Percentiles rank a stretch among this genome's conserved stretches.
phyloP scores from a whole-genome alignment of 805 yeast species.

The Saccharomycopsis javanensis region DNA sequence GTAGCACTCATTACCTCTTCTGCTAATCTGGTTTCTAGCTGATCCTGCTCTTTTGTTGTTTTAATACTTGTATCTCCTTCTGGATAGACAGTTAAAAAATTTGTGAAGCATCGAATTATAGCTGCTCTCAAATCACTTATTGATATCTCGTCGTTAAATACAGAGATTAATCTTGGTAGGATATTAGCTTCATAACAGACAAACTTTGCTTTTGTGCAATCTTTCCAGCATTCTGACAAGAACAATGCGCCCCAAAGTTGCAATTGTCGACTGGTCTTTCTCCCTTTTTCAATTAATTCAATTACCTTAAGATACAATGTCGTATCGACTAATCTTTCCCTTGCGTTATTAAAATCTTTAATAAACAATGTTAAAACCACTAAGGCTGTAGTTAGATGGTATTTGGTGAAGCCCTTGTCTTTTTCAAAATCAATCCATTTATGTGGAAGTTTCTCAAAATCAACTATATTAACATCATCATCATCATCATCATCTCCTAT shows the following conservation, averaged over 20 bases:
- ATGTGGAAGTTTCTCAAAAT: slow-evolving; percentile 15
- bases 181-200: slow-evolving; percentile 57
- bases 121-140: slow-evolving; percentile 94
- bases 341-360: slow-evolving; percentile 70
- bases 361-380: slow-evolving; percentile 80
- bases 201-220: slow-evolving; percentile 65
- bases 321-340: slow-evolving; percentile 63
- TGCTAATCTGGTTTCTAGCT: slow-evolving; percentile 64
- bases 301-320: slow-evolving; percentile 43
- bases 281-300: slow-evolving; percentile 11
- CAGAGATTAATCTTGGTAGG: slow-evolving; percentile 41
- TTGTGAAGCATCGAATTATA: slow-evolving; percentile 60
- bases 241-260: slow-evolving; percentile 89
- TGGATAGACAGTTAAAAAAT: slow-evolving; percentile 28
- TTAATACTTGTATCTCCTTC: slow-evolving; percentile 14
- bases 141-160: slow-evolving; percentile 59
- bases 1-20: slow-evolving; percentile 55
- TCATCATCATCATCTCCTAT: not conserved
- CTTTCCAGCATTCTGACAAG: slow-evolving; percentile 65
- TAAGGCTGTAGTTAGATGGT: slow-evolving; percentile 90
- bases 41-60: slow-evolving; percentile 37
- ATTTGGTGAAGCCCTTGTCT: slow-evolving; percentile 7
- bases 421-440: slow-evolving; percentile 15
- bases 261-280: slow-evolving; percentile 29
- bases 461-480: not conserved